Percentiles rank a stretch among this genome's conserved stretches.
Evolutionary conservation across 495 filamentous ascomycete species (phyloP).

Genomic region (Hyaloscypha bicolor): DNA sequence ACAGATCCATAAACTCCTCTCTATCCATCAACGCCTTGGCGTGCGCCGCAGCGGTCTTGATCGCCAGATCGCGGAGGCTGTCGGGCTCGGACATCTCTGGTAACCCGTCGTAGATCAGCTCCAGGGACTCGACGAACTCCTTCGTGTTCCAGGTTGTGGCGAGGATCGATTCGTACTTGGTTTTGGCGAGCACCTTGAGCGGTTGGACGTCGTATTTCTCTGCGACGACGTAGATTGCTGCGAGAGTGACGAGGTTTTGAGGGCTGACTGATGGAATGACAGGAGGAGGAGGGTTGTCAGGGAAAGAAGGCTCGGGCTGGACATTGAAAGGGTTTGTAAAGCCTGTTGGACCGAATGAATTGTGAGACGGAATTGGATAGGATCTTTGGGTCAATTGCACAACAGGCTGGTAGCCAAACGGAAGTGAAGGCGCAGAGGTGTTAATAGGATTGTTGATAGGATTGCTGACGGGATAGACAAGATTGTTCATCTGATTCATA

Average conservation of each 20-base stretch:
- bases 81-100: neutral
- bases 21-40: constrained; percentile 2
- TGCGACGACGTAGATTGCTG: constrained; percentile 20
- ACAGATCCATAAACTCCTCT: constrained; percentile 10
- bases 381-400: too few species aligned
- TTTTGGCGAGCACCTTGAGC: constrained; percentile 9
- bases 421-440: too few species aligned
- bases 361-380: too few species aligned
- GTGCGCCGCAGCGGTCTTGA: neutral
- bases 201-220: constrained; percentile 23
- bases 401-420: too few species aligned
- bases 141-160: neutral
- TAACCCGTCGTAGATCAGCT: constrained; percentile 13
- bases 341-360: too few species aligned
- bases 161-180: constrained; percentile 13
- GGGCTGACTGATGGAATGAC: neutral
- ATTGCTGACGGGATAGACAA: too few species aligned
- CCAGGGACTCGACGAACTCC: constrained; percentile 4
- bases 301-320: neutral
- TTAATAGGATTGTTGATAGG: too few species aligned
- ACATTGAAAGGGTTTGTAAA: neutral
- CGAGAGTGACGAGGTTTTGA: constrained; percentile 6
- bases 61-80: neutral
- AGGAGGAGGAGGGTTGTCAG: neutral
- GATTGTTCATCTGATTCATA: too few species aligned